Percentiles rank a stretch among this genome's conserved stretches.
These are phyloP conservation scores for Powellomyces hirtus DNA, from an alignment of 192 early-diverging fungal genomes.

Conservation along the genomic window DNA sequence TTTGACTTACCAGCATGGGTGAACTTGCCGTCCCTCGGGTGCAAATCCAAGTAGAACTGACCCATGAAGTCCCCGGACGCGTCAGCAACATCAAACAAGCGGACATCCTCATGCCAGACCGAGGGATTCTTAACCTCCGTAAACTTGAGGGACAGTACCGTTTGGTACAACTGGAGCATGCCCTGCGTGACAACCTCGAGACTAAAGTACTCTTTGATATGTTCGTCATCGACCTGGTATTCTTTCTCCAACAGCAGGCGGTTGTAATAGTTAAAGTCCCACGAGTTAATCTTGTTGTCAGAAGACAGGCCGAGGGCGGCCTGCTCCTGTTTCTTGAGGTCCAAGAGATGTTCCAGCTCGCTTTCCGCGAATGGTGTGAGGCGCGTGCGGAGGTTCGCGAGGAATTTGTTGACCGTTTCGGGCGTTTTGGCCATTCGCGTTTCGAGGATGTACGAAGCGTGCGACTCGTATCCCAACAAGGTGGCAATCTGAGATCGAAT, in stretches of 20 bases:
- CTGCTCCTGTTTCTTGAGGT: conserved; percentile 59
- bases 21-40: no score
- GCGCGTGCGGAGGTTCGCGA: conserved; percentile 56
- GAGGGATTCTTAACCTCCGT: conserved; percentile 56
- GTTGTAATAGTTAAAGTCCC: conserved; percentile 72
- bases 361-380: conserved; percentile 56
- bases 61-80: conserved; percentile 55
- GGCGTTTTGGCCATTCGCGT: conserved; percentile 80
- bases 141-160: conserved; percentile 68
- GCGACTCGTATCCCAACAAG: conserved; percentile 69
- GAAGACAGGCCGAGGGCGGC: conserved; percentile 34
- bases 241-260: conserved; percentile 69
- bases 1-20: no score
- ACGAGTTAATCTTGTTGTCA: conserved; percentile 62
- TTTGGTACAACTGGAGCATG: conserved; percentile 73
- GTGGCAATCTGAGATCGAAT: conserved; percentile 52
- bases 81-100: conserved; percentile 58
- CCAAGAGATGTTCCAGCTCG: conserved; percentile 61
- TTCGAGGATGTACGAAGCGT: conserved; percentile 73
- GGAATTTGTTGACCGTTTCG: conserved; percentile 56
- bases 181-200: conserved; percentile 61
- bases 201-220: conserved; percentile 79
- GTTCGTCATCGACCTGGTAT: conserved; percentile 74
- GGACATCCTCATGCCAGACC: conserved; percentile 81
- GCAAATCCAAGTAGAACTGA: conserved; percentile 76